Base-by-base conservation (phyloP, 2,329 filamentous ascomycete species). In the Penicillium sp. region DNA sequence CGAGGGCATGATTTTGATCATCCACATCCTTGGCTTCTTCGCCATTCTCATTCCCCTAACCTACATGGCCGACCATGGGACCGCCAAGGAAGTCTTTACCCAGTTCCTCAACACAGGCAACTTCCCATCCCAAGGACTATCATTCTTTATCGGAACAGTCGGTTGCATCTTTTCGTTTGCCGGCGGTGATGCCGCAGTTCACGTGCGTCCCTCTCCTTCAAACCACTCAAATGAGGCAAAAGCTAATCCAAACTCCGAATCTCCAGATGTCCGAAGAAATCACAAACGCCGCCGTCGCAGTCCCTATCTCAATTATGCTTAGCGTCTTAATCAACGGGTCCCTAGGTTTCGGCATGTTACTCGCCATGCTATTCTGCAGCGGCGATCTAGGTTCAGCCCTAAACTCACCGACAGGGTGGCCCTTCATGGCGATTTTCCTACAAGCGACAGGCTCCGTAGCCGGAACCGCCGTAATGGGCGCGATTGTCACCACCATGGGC, bases 1-100 rank as follows among this genome's bases (percentile, higher is more conserved):
- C 41, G 82, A 84, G 63, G 76, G 77, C 1, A 59, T 78, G 14
- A 72, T 81, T 22, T 67, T 82, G 8, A 72, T 80, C 26, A 62
- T 83, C 4, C 81, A 83, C 54, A 69, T 82, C n/a, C 63, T 78
- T 14, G 81, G 80, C 4, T 79, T 82, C 63, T 79, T 83, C 54
- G 80, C 75, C 0, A 78, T 82, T 52, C 66, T 83, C 11, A 77
- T 82, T 25, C 73, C 77, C 0, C 64, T 82, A 4, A 71, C 75
- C 57, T 70, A 75, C 1, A 68, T 78, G 51, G 74, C 76, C 0
- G 73, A 76, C 1, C 69, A 71, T 9, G 72, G 75, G 38, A 70
- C 73, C 17, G 69, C 76, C 0, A 63, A 72, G 14, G 71, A 73
- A 4, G 76, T 81, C 0, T 80, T 83, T 55, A 75, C 75, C 4